A percentile compares a stretch with the other conserved stretches of the same genome.
phyloP scores from a whole-genome alignment of 352 stramenopile species.

The Globisporangium spinosum region DNA sequence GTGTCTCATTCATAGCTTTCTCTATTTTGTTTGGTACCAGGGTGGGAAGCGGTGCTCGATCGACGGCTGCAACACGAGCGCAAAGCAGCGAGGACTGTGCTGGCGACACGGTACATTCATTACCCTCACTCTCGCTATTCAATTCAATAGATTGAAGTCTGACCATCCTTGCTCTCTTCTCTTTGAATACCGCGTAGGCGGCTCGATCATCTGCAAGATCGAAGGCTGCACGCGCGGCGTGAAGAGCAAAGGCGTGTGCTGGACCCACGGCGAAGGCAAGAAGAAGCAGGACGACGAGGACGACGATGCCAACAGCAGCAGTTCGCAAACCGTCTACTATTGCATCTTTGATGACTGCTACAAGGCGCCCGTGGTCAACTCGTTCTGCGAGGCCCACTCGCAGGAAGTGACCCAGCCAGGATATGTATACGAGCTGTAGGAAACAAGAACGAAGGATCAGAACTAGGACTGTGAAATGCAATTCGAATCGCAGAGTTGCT shows the following conservation, averaged over 20 bases:
- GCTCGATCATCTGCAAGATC: constrained; percentile 26
- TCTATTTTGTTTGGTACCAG: constrained; percentile 8
- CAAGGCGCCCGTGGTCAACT: not conserved
- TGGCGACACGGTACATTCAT: constrained; percentile 27
- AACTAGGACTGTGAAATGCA: too few relatives aligned
- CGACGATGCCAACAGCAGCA: not conserved
- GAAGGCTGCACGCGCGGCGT: constrained; percentile 24
- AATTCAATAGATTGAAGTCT: too few relatives aligned
- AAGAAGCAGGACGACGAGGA: constrained; percentile 3
- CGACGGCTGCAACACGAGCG: constrained; percentile 26
- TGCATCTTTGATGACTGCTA: constrained; percentile 13
- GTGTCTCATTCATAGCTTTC: not conserved
- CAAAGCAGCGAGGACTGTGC: constrained; percentile 27
- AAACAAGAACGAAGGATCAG: not conserved
- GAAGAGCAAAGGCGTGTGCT: constrained; percentile 29
- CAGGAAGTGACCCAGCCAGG: constrained; percentile 2
- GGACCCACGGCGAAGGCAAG: constrained; percentile 10
- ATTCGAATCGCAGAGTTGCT: too few relatives aligned
- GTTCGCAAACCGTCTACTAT: not conserved
- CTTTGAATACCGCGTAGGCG: constrained; percentile 12
- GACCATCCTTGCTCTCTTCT: not conserved
- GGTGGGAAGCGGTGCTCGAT: constrained; percentile 38
- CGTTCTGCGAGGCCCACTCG: constrained; percentile 1
- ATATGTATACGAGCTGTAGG: constrained; percentile 6
- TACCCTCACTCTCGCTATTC: not conserved